Evolutionary conservation across 2,329 filamentous ascomycete genomes (phyloP).

Genomic region (Botrytis paeoniae): DNA sequence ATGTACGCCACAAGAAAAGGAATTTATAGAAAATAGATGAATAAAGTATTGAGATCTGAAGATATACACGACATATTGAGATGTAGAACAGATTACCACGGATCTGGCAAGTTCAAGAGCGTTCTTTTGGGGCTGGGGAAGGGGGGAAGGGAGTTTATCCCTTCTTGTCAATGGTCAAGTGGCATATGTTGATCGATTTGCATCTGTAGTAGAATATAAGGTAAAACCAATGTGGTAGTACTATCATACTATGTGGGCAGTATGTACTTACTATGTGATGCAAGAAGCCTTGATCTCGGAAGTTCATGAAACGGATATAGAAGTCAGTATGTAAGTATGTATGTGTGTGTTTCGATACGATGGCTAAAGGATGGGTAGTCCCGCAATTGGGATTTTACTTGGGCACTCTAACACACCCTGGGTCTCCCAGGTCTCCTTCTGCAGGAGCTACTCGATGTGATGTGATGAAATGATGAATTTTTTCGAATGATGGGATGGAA

Average conservation of each 20-base stretch:
- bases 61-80: neutral
- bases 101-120: neutral
- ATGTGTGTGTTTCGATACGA: neutral
- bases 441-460: neutral
- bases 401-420: neutral
- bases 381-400: constrained; percentile 1
- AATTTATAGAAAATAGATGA: neutral
- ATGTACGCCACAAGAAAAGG: constrained; percentile 11
- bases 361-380: constrained; percentile 1
- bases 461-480: neutral
- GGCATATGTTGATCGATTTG: constrained; percentile 9
- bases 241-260: neutral
- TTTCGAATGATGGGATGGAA: neutral
- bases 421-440: neutral
- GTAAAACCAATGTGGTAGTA: neutral
- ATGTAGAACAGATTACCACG: neutral
- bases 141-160: neutral
- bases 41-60: neutral
- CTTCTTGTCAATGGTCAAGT: neutral
- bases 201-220: neutral
- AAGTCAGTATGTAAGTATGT: neutral
- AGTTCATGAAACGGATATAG: neutral
- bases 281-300: constrained; percentile 1
- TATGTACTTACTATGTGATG: neutral
- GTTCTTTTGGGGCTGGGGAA: neutral